Evolutionary conservation across 805 yeast species (phyloP), one percentile per base, ranked within the genome.

Genomic region (Ogataea allantospora): DNA sequence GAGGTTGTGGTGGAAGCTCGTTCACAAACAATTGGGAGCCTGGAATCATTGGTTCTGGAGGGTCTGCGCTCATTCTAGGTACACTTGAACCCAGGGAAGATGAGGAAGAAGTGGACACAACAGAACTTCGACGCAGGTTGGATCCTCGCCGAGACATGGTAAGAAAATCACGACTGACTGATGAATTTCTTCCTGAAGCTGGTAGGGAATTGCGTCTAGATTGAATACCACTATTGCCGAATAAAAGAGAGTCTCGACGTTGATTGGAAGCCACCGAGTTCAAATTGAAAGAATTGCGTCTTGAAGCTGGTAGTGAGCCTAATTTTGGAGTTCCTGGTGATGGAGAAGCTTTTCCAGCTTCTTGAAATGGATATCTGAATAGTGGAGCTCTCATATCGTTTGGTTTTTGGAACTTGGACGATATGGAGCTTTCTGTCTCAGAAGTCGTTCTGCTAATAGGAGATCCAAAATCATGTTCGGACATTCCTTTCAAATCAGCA

Each of bases 321-420:
- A 44, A 36, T 19, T 48, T 42, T 6, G 48, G 33, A 11, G 42
- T 29, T n/a, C 26, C 30, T 4, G 43, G 32, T 6, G 17, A 7
- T 5, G 46, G 33, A 6, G 54, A 16, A 5, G 29, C 19, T 5
- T 59, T 38, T 9, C 44, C 43, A 2, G 45, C 20, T 1, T 80
- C 85, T 53, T 80, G 87, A 54, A 83, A 83, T 0, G 91, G 91
- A 11, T 78, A 65, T 52, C 93, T 68, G 55, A 83, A 83, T 32
- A 65, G 71, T 2, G 83, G 84, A 2, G 70, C 63, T 12, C 42
- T 18, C 25, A 22, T n/a, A 8, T 42, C 56, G 28, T 38, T 47
- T 2, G 44, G 38, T 2, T 30, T 18, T 7, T 40, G 37, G 30
- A 23, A 23, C 25, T 33, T 33, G n/a, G 47, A 9, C 9, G 48